Evolutionary conservation across 805 yeast genomes (phyloP).

Genomic region (Cyberlindnera xylosilytica): DNA sequence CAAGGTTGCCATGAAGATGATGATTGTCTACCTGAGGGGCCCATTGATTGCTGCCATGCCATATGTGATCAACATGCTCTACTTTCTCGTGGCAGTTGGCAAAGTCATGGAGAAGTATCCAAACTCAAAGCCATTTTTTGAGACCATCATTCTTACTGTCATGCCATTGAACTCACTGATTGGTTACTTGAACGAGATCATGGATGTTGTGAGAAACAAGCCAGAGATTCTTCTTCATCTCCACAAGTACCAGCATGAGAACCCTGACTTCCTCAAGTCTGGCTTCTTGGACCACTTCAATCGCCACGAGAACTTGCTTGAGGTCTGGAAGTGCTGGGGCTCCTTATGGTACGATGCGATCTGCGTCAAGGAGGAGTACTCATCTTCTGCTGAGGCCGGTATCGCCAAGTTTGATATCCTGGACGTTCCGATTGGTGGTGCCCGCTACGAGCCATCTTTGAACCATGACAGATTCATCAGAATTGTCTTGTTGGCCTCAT

Average conservation of each 20-base stretch:
- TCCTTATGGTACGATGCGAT: slow-evolving; percentile 73
- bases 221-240: slow-evolving; percentile 8
- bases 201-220: slow-evolving; percentile 32
- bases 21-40: slow-evolving; percentile 63
- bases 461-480: slow-evolving; percentile 52
- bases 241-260: slow-evolving; percentile 6
- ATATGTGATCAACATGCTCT: slow-evolving; percentile 74
- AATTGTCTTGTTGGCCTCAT: slow-evolving; percentile 47
- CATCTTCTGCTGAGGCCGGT: slow-evolving; percentile 50
- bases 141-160: slow-evolving; percentile 48
- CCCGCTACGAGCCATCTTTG: slow-evolving; percentile 36
- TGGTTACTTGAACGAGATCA: slow-evolving; percentile 57
- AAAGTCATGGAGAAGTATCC: slow-evolving; percentile 48
- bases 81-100: slow-evolving; percentile 64
- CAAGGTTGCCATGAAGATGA: slow-evolving; percentile 65
- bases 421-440: slow-evolving; percentile 68
- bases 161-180: slow-evolving; percentile 71
- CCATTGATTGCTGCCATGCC: slow-evolving; percentile 66
- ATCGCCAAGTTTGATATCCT: slow-evolving; percentile 50
- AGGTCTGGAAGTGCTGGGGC: slow-evolving; percentile 86
- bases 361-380: slow-evolving; percentile 49
- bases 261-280: slow-evolving; percentile 22
- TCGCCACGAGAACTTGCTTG: slow-evolving; percentile 62
- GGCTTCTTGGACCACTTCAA: slow-evolving; percentile 44
- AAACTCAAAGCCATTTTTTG: slow-evolving; percentile 43